Evolutionary conservation across 2,329 filamentous ascomycete species (phyloP), one percentile per base, ranked within the genome.

Genomic region (Stagonosporopsis vannaccii): DNA sequence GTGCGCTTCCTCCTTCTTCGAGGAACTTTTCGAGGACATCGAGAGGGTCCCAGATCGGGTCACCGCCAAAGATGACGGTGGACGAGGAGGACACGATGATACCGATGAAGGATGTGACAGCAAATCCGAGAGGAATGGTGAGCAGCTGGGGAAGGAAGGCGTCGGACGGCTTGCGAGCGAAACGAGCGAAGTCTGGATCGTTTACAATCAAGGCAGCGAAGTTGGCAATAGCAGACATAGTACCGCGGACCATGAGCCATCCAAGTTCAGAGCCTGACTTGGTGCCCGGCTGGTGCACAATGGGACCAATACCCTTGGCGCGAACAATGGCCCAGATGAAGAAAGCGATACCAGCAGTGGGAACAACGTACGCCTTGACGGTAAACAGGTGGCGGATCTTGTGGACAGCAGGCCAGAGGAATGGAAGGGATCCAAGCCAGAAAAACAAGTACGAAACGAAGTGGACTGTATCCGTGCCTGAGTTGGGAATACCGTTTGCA

Each of bases 151-250:
- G 88, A 86, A 90, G 91, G 6, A 96, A 70, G 0, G 91, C 90
- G 70, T 95, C 90, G 17, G 79, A 83, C 1, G 91, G 91, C 71
- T 88, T 91, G 19, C 80, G 79, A 2, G 92, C 90, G 68, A 97
- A 97, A 73, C 93, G 89, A 19, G 90, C 82, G 74, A 96, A 97
- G 70, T 96, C 92, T 0, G 90, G 90, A 63, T 91, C 88, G 73
- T 96, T 85, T 62, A 84, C 80, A 64, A 97, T 95, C 30, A 97
- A 82, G 0, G 92, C 92, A 1, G 92, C 90, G 70, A 97, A 97
- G 78, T 97, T 97, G 67, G 91, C 90, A 62, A 97, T 92, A 4
- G 90, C 88, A 22, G 85, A 88, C 92, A 97, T 96, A 77, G 96
- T 88, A 33, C 91, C 91, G 59, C 88, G 89, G 57, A 97, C 84